phyloP scores from a whole-genome alignment of 2,329 filamentous ascomycete species.

The Didymella keratinophila region DNA sequence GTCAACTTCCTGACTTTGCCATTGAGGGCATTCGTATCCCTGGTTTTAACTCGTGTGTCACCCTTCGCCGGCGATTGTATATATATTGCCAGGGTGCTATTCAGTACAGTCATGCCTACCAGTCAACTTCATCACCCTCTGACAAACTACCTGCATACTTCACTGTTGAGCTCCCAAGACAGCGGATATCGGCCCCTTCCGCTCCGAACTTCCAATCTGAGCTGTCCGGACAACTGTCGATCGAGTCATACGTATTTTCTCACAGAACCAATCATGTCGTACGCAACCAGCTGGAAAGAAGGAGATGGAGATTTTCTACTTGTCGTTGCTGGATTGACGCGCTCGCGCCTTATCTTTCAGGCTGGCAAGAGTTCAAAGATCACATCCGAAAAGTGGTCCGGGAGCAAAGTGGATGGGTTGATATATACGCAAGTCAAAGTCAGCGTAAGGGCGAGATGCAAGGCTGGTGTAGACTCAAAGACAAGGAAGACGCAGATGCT shows the following conservation, averaged over 20 bases:
- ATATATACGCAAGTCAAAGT: slow-evolving; percentile 39
- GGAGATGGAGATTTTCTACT: slow-evolving; percentile 41
- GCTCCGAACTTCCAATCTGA: not conserved
- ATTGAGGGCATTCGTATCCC: slow-evolving; percentile 1
- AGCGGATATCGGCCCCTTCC: not conserved
- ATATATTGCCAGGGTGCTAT: slow-evolving; percentile 13
- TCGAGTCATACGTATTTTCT: not conserved
- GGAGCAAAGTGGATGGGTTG: slow-evolving; percentile 49
- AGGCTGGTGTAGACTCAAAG: slow-evolving; percentile 48
- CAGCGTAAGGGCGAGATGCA: slow-evolving; percentile 42
- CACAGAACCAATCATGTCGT: slow-evolving; percentile 22
- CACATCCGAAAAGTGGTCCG: slow-evolving; percentile 44
- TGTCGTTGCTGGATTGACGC: slow-evolving; percentile 38
- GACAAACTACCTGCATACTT: not conserved
- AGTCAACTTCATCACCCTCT: not conserved
- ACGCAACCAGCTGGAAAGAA: slow-evolving; percentile 24
- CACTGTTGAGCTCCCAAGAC: not conserved
- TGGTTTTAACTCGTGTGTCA: not conserved
- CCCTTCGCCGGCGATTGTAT: slow-evolving; percentile 8
- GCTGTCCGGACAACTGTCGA: not conserved
- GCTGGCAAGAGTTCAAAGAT: slow-evolving; percentile 52
- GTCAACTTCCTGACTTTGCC: slow-evolving; percentile 7
- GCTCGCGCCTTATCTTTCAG: slow-evolving; percentile 38
- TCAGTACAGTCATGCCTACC: slow-evolving; percentile 1
- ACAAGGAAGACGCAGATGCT: slow-evolving; percentile 44